Evolutionary conservation across 768 basidiomycete genomes (phyloP), one percentile per base, ranked within the genome.

Genomic region (Lentinula raphanica): DNA sequence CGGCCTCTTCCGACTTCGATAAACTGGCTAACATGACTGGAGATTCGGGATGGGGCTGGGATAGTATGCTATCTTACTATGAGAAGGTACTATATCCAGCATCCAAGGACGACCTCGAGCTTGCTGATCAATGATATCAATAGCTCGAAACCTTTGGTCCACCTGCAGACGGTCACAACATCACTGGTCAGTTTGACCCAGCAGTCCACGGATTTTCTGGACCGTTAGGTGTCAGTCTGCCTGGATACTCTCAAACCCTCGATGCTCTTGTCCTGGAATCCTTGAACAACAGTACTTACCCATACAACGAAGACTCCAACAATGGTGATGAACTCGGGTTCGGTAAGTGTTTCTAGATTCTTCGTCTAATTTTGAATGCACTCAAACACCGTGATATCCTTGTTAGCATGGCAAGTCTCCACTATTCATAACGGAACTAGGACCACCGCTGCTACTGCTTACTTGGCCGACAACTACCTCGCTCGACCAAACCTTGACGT

Each of bases 261-360:
- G 65, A 68, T 53, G 29, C 51, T 7, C 62, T 61, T 1, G 64
- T 70, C 15, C 38, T 72, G 9, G 45, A 62, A 38, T 65, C 71
- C 1, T 64, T 69, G 3, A 21, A 58, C 15, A 60, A 69, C 44
- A 45, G 63, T 4, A 19, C 38, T 45, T 76, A 72, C 48, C 70
- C 71, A 2, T 74, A 66, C 60, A 72, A 70, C 42, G 12, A 62
- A 12, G 75, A 76, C 59, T 64, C 67, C 56, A 74, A 75, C 58
- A 64, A 66, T 9, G 75, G 75, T 0, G 54, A 59, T 21, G 62
- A 62, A 2, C 45, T 72, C 3, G 73, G 73, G 17, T 38, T 72
- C n/a, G 65, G 72, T 71, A 2, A 15, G 53, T 7, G 15, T 3
- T n/a, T n/a, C n/a, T 21, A 19, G 35, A 36, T 29, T 27, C 15